Conservation (phyloP, 768 basidiomycete species). For the Termitomyces sp. region DNA sequence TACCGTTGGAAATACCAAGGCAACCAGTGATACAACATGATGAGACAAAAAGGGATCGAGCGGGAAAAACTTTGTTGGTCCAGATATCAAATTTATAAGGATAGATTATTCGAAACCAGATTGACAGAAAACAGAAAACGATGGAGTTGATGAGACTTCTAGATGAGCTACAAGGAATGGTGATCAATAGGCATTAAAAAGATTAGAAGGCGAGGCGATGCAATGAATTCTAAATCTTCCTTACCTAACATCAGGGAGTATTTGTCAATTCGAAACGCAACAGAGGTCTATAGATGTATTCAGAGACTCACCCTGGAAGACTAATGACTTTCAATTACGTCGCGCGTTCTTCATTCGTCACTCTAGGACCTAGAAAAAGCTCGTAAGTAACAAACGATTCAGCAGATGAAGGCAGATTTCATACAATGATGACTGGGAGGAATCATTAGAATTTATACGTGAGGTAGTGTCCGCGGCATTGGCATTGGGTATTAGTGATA, state of each 20-base stretch:
- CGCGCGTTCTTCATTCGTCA: slow-evolving; percentile 17
- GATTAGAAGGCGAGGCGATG: neutral
- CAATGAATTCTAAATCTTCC: slow-evolving; percentile 6
- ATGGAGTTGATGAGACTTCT: slow-evolving; percentile 18
- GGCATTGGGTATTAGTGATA: slow-evolving; percentile 19
- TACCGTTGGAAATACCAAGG: neutral
- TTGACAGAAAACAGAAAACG: slow-evolving; percentile 6
- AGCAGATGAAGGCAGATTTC: slow-evolving; percentile 41
- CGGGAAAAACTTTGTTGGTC: neutral
- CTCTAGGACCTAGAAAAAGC: slow-evolving; percentile 28
- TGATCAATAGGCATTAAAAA: slow-evolving; percentile 15
- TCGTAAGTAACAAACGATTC: slow-evolving; percentile 35
- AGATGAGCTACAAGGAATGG: slow-evolving; percentile 27
- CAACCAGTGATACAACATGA: neutral
- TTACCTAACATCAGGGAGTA: neutral
- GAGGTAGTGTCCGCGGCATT: neutral
- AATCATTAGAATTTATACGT: slow-evolving; percentile 11
- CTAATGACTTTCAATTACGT: slow-evolving; percentile 7
- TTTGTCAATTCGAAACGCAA: neutral
- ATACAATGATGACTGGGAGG: slow-evolving; percentile 25
- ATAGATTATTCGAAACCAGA: slow-evolving; percentile 8
- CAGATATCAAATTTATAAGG: neutral
- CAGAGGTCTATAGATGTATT: neutral
- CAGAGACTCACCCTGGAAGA: slow-evolving; percentile 14
- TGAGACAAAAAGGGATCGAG: neutral